Evolutionary conservation across 2,329 filamentous ascomycete species (phyloP).

Genomic region (Scedosporium dehoogii): DNA sequence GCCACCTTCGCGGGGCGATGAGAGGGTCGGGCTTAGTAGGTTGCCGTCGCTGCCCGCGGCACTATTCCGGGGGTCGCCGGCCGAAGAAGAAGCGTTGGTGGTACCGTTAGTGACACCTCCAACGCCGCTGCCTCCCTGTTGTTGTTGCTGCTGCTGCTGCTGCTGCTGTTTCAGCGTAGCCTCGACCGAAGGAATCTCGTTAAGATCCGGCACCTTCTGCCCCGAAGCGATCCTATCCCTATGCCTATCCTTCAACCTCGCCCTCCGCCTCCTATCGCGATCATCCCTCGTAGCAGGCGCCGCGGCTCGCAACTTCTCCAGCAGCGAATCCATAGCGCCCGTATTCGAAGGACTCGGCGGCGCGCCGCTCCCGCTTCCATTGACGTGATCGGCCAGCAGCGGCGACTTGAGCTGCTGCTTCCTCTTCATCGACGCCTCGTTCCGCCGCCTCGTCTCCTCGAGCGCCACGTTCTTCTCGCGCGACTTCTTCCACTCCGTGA

Average conservation of each 20-base stretch:
- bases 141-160: background rate
- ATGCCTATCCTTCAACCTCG: constrained; percentile 80
- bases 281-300: constrained; percentile 85
- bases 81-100: too few species aligned
- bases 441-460: constrained; percentile 75
- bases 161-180: constrained; percentile 15
- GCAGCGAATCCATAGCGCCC: constrained; percentile 89
- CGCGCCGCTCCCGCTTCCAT: constrained; percentile 25
- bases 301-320: constrained; percentile 89
- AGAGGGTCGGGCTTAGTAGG: constrained; percentile 35
- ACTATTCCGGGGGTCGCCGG: background rate
- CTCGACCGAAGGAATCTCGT: constrained; percentile 45
- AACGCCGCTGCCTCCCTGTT: background rate
- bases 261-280: constrained; percentile 76
- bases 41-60: background rate
- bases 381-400: constrained; percentile 31
- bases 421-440: constrained; percentile 86
- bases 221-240: constrained; percentile 84
- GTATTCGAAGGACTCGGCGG: constrained; percentile 62
- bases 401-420: constrained; percentile 62
- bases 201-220: constrained; percentile 68
- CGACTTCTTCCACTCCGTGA: constrained; percentile 92
- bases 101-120: background rate
- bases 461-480: constrained; percentile 79
- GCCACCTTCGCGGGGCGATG: constrained; percentile 33